Conservation (phyloP, 371 early-diverging fungal genomes). For the Mucor velutinosus region DNA sequence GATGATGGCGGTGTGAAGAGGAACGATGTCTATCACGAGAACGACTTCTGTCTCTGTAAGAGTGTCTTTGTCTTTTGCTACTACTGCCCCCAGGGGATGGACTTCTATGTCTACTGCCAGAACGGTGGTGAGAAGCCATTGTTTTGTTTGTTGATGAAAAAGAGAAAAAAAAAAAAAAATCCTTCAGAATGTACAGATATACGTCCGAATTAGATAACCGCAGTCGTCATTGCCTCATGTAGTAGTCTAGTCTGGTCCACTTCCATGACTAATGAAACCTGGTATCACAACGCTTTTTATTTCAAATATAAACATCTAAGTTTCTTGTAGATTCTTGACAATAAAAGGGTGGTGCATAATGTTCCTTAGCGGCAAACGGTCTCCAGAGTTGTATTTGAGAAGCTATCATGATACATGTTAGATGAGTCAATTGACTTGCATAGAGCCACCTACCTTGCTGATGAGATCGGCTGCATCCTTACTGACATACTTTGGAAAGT, state of each 20-base stretch:
- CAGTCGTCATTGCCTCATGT: background rate
- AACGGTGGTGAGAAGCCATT: slow-evolving; percentile 40
- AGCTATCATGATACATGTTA: slow-evolving; percentile 41
- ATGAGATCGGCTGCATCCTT: slow-evolving; percentile 92
- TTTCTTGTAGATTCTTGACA: background rate
- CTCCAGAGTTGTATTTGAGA: slow-evolving; percentile 74
- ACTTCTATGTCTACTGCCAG: slow-evolving; percentile 43
- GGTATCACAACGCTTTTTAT: background rate
- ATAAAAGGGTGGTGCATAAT: slow-evolving; percentile 49
- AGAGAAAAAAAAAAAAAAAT: slow-evolving; percentile 6
- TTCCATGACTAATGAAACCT: no score
- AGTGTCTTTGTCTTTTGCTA: slow-evolving; percentile 34
- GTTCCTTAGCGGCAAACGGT: slow-evolving; percentile 75
- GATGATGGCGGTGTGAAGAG: slow-evolving; percentile 34
- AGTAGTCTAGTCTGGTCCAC: no score
- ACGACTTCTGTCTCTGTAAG: slow-evolving; percentile 36
- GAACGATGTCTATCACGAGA: slow-evolving; percentile 42
- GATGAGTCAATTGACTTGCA: background rate
- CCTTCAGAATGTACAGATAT: no score
- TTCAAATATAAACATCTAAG: background rate
- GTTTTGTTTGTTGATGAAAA: slow-evolving; percentile 4
- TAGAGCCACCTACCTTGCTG: slow-evolving; percentile 47
- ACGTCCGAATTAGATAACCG: background rate
- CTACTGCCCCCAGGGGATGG: slow-evolving; percentile 46
- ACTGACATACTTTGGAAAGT: slow-evolving; percentile 83